Evolutionary conservation across 768 basidiomycete genomes (phyloP).

Genomic region (Tylopilus rubrobrunneus): DNA sequence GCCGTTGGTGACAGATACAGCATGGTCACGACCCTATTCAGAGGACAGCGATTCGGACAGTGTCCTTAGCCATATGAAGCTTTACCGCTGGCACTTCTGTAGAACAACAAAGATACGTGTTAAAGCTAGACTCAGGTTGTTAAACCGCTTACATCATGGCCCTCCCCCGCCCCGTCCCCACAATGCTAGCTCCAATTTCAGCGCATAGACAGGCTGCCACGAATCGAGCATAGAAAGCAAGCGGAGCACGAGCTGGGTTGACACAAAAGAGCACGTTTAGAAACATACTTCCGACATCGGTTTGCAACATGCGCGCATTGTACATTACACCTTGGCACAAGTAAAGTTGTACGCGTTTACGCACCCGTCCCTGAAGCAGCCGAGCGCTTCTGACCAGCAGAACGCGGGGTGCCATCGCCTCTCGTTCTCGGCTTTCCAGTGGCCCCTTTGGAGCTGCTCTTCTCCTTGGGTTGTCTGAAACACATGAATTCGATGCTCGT

Average conservation of each 20-base stretch:
- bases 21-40: too few relatives aligned
- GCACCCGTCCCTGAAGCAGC: background rate
- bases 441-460: slow-evolving; percentile 16
- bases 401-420: slow-evolving; percentile 15
- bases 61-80: too few relatives aligned
- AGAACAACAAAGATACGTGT: too few relatives aligned
- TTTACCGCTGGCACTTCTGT: too few relatives aligned
- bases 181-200: too few relatives aligned
- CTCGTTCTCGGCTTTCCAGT: slow-evolving; percentile 16
- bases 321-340: background rate
- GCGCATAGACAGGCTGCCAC: too few relatives aligned
- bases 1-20: too few relatives aligned
- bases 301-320: background rate
- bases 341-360: background rate
- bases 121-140: too few relatives aligned
- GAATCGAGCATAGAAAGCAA: too few relatives aligned
- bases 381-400: slow-evolving; percentile 21
- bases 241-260: background rate
- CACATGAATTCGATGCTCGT: slow-evolving; percentile 96
- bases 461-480: slow-evolving; percentile 70
- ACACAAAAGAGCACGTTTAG: background rate
- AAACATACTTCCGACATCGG: background rate
- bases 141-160: too few relatives aligned
- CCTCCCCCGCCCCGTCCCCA: too few relatives aligned
- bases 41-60: too few relatives aligned